phyloP scores from a whole-genome alignment of 148 eudicot genomes.

The Vaccinium myrtillus region DNA sequence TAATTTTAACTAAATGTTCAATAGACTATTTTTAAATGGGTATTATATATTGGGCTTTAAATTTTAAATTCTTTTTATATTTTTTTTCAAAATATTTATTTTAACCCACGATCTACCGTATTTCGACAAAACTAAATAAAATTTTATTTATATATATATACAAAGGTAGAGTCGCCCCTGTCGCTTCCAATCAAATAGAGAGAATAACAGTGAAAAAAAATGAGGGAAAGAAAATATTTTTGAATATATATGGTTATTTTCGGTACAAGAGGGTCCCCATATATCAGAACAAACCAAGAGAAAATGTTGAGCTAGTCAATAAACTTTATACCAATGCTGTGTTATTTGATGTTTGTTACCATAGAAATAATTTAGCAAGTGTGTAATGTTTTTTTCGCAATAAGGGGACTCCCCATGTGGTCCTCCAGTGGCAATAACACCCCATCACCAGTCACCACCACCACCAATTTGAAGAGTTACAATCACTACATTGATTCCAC shows the following conservation, averaged over 20 bases:
- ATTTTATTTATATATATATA: too few relatives aligned
- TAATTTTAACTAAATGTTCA: too few relatives aligned
- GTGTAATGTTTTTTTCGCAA: neutral
- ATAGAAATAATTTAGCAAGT: neutral
- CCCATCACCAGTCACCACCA: neutral
- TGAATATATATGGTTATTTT: neutral
- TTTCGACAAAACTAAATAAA: too few relatives aligned
- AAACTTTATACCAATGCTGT: neutral
- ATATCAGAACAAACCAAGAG: neutral
- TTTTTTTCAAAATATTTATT: too few relatives aligned
- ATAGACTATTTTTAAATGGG: too few relatives aligned
- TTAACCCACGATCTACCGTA: too few relatives aligned
- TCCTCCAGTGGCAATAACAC: slow-evolving; percentile 9
- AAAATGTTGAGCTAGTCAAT: neutral
- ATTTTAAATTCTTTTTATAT: too few relatives aligned
- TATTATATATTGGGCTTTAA: too few relatives aligned
- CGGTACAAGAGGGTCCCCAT: neutral
- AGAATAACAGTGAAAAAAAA: too few relatives aligned
- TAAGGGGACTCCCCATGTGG: slow-evolving; percentile 16
- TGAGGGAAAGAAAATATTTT: too few relatives aligned
- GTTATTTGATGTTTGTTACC: neutral
- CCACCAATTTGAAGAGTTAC: slow-evolving; percentile 2
- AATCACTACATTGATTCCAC: slow-evolving; percentile 11
- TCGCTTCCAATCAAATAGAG: too few relatives aligned
- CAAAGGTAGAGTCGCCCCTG: too few relatives aligned